Conservation (phyloP, 2,329 filamentous ascomycete genomes). For the Curvularia hawaiiensis region DNA sequence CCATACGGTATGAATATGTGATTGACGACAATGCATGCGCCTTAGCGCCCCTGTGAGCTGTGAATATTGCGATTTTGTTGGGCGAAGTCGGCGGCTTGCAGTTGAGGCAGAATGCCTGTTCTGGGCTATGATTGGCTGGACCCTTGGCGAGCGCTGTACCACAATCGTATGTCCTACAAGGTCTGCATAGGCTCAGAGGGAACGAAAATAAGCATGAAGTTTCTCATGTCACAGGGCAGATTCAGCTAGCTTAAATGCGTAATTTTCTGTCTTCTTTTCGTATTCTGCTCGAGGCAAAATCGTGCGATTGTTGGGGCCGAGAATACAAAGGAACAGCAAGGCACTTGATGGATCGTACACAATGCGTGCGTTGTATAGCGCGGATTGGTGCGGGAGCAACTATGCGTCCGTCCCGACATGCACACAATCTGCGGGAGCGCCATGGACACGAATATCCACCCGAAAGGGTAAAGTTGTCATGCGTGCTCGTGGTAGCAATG, state of each 20-base stretch:
- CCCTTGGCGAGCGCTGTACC: constrained; percentile 23
- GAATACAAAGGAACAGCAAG: neutral
- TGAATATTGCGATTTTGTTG: constrained; percentile 27
- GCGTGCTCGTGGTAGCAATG: constrained; percentile 22
- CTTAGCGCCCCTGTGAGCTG: constrained; percentile 26
- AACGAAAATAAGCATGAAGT: constrained; percentile 21
- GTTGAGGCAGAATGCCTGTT: constrained; percentile 23
- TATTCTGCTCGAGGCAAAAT: neutral
- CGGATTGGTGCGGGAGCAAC: constrained; percentile 28
- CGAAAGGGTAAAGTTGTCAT: constrained; percentile 24
- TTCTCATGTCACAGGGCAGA: constrained; percentile 10
- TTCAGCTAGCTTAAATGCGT: neutral
- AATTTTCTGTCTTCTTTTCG: neutral
- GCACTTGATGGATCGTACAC: neutral
- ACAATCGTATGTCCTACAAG: constrained; percentile 35
- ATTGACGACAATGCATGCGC: constrained; percentile 1
- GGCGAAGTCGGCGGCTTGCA: constrained; percentile 36
- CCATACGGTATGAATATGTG: neutral
- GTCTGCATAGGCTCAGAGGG: constrained; percentile 24
- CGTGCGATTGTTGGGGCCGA: neutral
- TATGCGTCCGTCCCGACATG: constrained; percentile 28
- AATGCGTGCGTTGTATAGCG: constrained; percentile 1
- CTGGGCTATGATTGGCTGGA: constrained; percentile 32
- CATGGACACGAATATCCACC: constrained; percentile 29
- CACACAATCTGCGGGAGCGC: constrained; percentile 39